Evolutionary conservation across 768 basidiomycete genomes (phyloP), one percentile per base, ranked within the genome.

Genomic region (Cubamyces lactineus): DNA sequence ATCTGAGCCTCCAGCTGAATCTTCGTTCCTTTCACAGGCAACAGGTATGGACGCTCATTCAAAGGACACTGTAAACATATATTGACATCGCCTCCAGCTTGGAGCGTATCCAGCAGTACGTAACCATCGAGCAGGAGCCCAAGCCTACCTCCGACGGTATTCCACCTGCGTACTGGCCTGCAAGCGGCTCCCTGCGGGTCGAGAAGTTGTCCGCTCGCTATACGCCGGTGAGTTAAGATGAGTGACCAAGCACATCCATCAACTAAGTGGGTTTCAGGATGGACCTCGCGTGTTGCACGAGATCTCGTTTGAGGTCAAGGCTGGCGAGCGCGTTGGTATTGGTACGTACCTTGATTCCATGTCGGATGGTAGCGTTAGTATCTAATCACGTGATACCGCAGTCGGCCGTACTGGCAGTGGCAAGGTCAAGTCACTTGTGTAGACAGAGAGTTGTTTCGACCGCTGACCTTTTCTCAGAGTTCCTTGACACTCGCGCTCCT

Each of bases 111-210:
- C 75, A 80, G 55, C 80, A 80, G 42, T 86, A 85, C 67, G 69
- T 85, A 30, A 73, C 76, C 21, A 82, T 84, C 46, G 83, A 84
- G 54, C 82, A 83, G 60, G 85, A 86, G 70, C 75, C 76, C 0
- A 70, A 73, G 57, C 64, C 77, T 1, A 75, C 74, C 1, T 64
- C 72, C 40, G 65, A 73, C 11, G 79, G 79, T 3, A 69, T 77
- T 23, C 85, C 85, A 2, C 84, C 85, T 12, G 85, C 85, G 0
- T 81, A 84, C 56, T 87, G 85, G 85, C 85, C 85, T 9, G 76
- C 84, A 1, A 81, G 80, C 19, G 85, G 85, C 2, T 71, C 75
- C 5, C 71, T 86, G 26, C 66, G 70, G 4, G 79, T 83, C 0
- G 80, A 85, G 62, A 76, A 80, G 46, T 71, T 86, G 11, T 79